A percentile compares a stretch with the other conserved stretches of the same genome.
Evolutionary conservation across 2,329 filamentous ascomycete species (phyloP).

Genomic region (Alternaria tenuissima): DNA sequence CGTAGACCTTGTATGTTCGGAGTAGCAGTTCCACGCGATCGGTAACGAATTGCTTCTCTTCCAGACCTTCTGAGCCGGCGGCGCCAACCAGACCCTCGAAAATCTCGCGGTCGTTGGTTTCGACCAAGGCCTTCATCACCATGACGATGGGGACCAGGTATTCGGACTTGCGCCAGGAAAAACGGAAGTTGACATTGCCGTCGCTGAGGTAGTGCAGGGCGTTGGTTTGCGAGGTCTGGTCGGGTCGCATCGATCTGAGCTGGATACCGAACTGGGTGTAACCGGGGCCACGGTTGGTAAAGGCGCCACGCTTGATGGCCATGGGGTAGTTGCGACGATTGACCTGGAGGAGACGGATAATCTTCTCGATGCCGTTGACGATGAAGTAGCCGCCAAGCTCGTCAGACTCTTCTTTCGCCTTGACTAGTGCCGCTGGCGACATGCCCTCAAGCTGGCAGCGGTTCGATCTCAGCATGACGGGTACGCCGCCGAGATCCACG

Average conservation of each 20-base stretch:
- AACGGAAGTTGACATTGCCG: constrained; percentile 95
- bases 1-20: constrained; percentile 91
- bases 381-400: constrained; percentile 97
- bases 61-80: constrained; percentile 75
- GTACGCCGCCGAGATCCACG: constrained; percentile 86
- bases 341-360: constrained; percentile 18
- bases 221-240: constrained; percentile 97
- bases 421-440: constrained; percentile 81
- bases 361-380: constrained; percentile 70
- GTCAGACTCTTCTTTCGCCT: constrained; percentile 92
- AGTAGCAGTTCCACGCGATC: constrained; percentile 92
- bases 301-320: constrained; percentile 91
- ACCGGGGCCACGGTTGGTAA: constrained; percentile 82
- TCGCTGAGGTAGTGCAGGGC: constrained; percentile 95
- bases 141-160: constrained; percentile 96
- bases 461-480: constrained; percentile 77
- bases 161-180: constrained; percentile 97
- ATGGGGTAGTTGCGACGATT: constrained; percentile 93
- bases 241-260: constrained; percentile 90
- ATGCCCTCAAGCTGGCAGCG: constrained; percentile 89
- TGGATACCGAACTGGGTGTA: constrained; percentile 93
- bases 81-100: constrained; percentile 91
- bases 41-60: constrained; percentile 88
- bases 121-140: constrained; percentile 92
- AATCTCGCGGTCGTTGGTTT: constrained; percentile 96